Percentiles rank a stretch among this genome's conserved stretches.
Evolutionary conservation across 2,329 filamentous ascomycete species (phyloP).

Genomic region (Clarireedia homoeocarpa): DNA sequence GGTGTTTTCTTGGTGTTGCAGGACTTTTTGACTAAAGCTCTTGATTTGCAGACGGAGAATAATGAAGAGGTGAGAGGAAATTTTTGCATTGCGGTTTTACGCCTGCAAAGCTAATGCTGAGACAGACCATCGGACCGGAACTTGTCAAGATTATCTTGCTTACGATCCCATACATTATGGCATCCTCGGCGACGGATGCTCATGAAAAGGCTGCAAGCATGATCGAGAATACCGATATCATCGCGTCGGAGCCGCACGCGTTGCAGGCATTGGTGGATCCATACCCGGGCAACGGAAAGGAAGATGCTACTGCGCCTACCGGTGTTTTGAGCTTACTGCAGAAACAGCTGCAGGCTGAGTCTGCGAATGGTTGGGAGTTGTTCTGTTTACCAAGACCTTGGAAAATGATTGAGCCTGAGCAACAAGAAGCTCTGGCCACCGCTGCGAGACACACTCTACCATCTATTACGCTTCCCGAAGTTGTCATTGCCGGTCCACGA

Average conservation of each 20-base stretch:
- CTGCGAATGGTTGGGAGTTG: constrained; percentile 66
- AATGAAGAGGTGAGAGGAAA: constrained; percentile 72
- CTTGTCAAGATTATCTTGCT: constrained; percentile 94
- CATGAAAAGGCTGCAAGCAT: constrained; percentile 68
- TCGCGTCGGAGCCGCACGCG: constrained; percentile 79
- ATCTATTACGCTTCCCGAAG: constrained; percentile 63
- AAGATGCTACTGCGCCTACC: constrained; percentile 54
- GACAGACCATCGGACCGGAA: constrained; percentile 64
- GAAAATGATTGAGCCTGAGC: constrained; percentile 55
- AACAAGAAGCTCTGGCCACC: constrained; percentile 49
- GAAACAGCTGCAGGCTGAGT: constrained; percentile 74
- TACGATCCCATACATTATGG: constrained; percentile 85
- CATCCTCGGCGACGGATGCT: constrained; percentile 60
- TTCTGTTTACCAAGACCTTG: constrained; percentile 60
- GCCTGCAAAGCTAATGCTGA: constrained; percentile 8
- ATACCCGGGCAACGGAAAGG: constrained; percentile 58
- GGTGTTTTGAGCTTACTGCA: constrained; percentile 78
- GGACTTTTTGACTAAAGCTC: constrained; percentile 85
- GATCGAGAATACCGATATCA: constrained; percentile 90
- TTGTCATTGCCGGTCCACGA: constrained; percentile 64
- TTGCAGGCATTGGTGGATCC: constrained; percentile 83
- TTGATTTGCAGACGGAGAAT: constrained; percentile 85
- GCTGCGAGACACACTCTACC: constrained; percentile 73
- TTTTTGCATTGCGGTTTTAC: neutral
- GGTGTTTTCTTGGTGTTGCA: constrained; percentile 80